Percentiles rank a stretch among this genome's conserved stretches.
These are phyloP conservation scores for Teunomyces pallodes DNA, from an alignment of 805 yeast genomes.

Conservation along the genomic window DNA sequence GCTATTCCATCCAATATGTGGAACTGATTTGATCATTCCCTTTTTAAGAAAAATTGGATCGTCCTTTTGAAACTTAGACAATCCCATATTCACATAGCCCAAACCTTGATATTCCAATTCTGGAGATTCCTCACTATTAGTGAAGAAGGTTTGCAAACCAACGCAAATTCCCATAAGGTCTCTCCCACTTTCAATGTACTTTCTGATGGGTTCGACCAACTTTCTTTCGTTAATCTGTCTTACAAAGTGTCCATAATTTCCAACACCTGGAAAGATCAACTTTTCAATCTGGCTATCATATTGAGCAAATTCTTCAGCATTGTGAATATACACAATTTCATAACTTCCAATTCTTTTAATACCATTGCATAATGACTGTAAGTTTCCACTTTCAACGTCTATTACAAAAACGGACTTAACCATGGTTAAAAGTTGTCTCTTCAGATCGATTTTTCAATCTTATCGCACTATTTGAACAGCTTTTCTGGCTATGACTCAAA, in stretches of 20 bases:
- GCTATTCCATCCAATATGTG: conserved; percentile 95
- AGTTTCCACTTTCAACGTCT: conserved; percentile 92
- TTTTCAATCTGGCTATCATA: conserved; percentile 45
- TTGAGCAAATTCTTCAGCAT: conserved; percentile 51
- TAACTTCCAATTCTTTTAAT: conserved; percentile 70
- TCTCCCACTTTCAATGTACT: conserved; percentile 72
- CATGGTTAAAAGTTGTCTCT: conserved; percentile 12
- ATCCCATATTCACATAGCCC: conserved; percentile 41
- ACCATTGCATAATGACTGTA: conserved; percentile 87
- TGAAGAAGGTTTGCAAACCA: conserved; percentile 85
- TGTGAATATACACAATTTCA: conserved; percentile 57
- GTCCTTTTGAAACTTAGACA: conserved; percentile 54
- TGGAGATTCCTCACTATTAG: conserved; percentile 72
- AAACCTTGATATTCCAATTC: conserved; percentile 58
- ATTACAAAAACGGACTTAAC: conserved; percentile 57
- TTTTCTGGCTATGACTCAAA: conserved; percentile 2
- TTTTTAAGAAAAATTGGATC: conserved; percentile 30
- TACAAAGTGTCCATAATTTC: conserved; percentile 93
- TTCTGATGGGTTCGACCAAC: conserved; percentile 61
- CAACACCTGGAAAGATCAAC: conserved; percentile 93
- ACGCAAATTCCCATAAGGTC: conserved; percentile 97
- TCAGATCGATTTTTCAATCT: background rate
- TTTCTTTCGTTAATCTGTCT: conserved; percentile 59
- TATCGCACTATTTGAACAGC: background rate
- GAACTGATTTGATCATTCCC: conserved; percentile 71